Base-by-base conservation (phyloP, 2,329 filamentous ascomycete species). In the Aspergillus fijiensis region DNA sequence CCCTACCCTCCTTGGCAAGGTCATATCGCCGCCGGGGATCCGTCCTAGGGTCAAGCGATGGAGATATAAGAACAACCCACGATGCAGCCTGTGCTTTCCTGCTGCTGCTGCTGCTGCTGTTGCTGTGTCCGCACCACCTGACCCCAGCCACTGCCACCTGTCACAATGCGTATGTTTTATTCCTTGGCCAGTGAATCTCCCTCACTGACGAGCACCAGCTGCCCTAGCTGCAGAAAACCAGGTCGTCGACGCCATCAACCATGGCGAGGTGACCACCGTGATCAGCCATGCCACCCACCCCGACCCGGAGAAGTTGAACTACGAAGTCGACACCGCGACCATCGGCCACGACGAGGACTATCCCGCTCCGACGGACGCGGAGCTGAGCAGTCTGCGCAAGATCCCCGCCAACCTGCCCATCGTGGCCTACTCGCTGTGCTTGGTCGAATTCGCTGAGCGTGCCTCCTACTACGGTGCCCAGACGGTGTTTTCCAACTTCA, bases 401-500 rank as follows among this genome's bases (percentile, higher is more conserved):
- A 77, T 84, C 7, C 74, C 83, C n/a, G 84, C 78, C 47, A 73
- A 67, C 2, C 76, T 87, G 2, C 84, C 85, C 1, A 59, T 74
- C 12, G 75, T 82, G 3, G 80, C 83, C n/a, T 88, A 84, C 65
- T 67, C 83, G 3, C 80, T 87, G 31, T 87, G 85, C 62, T 65
- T 82, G 6, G 84, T 87, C 47, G 85, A 87, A 63, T 84, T 87
- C 61, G 83, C 82, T 57, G 85, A 88, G 68, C 77, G 85, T 57
- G 85, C 84, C 2, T 86, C 84, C 0, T 87, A 84, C 76, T 86
- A 86, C 67, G 85, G 85, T 61, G 77, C 81, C 5, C 78, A 82
- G 62, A 81, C 80, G 0, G 73, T 84, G 7, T 86, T 87, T 70
- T 79, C 78, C 63, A 89, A 89, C 70, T 89, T 83, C 66, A 82